These are phyloP conservation scores for Xylaria sp. DNA, from an alignment of 2,329 filamentous ascomycete species.

Conservation along the genomic window DNA sequence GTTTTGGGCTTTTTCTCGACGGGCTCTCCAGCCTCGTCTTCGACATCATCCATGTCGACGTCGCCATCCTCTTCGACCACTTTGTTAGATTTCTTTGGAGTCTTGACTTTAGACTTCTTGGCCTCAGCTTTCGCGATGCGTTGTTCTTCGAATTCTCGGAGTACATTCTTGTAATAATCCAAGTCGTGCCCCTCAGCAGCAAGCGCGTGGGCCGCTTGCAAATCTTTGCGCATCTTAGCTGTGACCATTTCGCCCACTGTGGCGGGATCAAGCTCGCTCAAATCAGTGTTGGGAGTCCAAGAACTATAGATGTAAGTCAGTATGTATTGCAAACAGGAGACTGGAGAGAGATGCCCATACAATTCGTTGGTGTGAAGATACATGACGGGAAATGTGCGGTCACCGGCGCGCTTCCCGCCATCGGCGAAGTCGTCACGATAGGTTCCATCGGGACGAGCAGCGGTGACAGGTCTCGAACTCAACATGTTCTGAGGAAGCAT, in stretches of 20 bases:
- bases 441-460: conserved; percentile 79
- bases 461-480: conserved; percentile 81
- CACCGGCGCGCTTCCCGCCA: conserved; percentile 81
- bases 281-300: conserved; percentile 86
- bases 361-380: conserved; percentile 96
- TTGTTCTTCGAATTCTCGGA: conserved; percentile 72
- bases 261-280: conserved; percentile 77
- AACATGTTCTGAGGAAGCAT: conserved; percentile 86
- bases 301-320: conserved; percentile 61
- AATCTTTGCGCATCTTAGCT: conserved; percentile 79
- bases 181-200: conserved; percentile 80
- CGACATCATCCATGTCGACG: conserved; percentile 65
- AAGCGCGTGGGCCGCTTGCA: conserved; percentile 79
- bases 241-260: conserved; percentile 71
- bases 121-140: conserved; percentile 61
- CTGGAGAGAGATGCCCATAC: conserved; percentile 62
- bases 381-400: conserved; percentile 93
- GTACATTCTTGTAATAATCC: conserved; percentile 80
- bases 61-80: conserved; percentile 62
- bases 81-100: conserved; percentile 51
- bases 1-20: conserved; percentile 53
- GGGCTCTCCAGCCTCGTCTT: conserved; percentile 56
- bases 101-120: conserved; percentile 40
- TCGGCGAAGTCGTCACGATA: conserved; percentile 88
- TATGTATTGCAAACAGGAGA: neutral